Evolutionary conservation across 2,329 filamentous ascomycete genomes (phyloP).

Genomic region (Venturia aucupariae): DNA sequence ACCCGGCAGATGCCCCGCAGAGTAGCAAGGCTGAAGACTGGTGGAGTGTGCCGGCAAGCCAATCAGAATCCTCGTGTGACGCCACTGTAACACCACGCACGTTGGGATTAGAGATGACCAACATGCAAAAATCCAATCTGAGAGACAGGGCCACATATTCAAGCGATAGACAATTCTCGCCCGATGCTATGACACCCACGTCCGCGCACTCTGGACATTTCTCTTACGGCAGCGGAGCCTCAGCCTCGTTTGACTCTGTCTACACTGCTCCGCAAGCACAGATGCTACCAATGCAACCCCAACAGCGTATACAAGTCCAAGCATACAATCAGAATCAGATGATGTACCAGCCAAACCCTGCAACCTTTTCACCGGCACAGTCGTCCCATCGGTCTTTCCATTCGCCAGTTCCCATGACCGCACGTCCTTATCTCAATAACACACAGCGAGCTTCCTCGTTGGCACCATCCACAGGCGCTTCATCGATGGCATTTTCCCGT

Average conservation of each 20-base stretch:
- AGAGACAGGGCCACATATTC: neutral
- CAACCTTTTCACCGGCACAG: neutral
- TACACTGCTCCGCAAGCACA: neutral
- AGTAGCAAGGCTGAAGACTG: conserved; percentile 12
- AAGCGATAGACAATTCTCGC: neutral
- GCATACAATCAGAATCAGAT: neutral
- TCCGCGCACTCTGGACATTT: neutral
- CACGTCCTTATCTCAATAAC: neutral
- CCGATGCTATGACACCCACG: neutral
- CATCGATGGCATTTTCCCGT: neutral
- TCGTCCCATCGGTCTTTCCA: neutral
- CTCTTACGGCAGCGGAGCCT: neutral
- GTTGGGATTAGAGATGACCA: neutral
- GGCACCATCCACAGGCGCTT: neutral
- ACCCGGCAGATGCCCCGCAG: neutral
- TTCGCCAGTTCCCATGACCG: neutral
- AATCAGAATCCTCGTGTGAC: neutral
- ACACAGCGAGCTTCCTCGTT: neutral
- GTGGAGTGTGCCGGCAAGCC: conserved; percentile 1
- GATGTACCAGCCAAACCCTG: neutral
- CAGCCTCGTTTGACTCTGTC: neutral
- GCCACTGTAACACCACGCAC: neutral
- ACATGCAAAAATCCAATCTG: neutral
- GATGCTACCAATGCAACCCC: neutral
- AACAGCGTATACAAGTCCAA: neutral